Conservation (phyloP, 73 alveolate species). For the Symbiodinium natans region DNA sequence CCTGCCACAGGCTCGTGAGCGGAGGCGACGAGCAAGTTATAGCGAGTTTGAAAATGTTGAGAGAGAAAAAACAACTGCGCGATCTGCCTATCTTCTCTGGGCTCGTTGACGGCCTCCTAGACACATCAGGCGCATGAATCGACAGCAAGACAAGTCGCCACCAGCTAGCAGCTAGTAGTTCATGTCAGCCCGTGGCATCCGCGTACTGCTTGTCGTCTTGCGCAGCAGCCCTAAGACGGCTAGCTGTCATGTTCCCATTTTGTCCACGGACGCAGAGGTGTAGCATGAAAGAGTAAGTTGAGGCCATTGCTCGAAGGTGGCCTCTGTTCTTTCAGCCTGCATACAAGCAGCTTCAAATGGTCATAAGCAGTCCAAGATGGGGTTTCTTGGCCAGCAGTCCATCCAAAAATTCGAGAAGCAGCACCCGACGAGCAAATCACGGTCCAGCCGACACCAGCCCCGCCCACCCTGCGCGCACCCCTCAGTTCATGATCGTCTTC, state of each 20-base stretch:
- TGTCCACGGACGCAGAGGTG: neutral
- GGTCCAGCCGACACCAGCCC: too few species aligned
- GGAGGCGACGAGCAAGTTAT: neutral
- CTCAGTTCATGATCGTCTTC: too few species aligned
- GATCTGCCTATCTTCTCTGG: neutral
- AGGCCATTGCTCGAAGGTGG: neutral
- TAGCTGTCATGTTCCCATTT: neutral
- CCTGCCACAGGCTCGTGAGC: neutral
- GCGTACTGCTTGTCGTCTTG: neutral
- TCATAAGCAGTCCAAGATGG: too few species aligned
- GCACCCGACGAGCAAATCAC: too few species aligned
- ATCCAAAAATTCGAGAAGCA: too few species aligned
- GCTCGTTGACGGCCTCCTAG: neutral
- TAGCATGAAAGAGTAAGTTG: neutral
- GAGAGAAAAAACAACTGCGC: too few species aligned
- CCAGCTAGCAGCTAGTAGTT: too few species aligned
- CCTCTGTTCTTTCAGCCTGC: neutral
- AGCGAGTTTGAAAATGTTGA: neutral
- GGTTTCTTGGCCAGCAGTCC: too few species aligned
- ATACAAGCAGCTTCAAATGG: too few species aligned
- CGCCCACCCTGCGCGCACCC: too few species aligned
- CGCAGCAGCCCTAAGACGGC: neutral
- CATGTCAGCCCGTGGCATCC: neutral
- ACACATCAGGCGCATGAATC: neutral
- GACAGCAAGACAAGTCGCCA: neutral